These are phyloP conservation scores for Macrolepiota fuliginosa DNA, from an alignment of 768 basidiomycete genomes.

Conservation along the genomic window DNA sequence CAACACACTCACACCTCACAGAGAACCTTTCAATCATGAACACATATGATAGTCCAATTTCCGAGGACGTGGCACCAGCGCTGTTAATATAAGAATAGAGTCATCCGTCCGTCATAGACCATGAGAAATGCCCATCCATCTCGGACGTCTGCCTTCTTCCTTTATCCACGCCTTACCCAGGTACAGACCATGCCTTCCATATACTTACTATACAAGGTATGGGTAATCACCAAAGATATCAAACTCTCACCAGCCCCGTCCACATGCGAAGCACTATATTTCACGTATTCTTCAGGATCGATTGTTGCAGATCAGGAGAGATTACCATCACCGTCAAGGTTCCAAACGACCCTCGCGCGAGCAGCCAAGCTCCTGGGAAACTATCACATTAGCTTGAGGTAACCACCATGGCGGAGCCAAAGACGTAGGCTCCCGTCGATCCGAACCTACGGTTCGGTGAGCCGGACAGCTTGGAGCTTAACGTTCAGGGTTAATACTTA, in stretches of 20 bases:
- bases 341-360: neutral
- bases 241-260: neutral
- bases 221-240: neutral
- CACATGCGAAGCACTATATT: neutral
- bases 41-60: neutral
- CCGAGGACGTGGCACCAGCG: neutral
- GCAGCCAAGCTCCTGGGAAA: slow-evolving; percentile 4
- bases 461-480: neutral
- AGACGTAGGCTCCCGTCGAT: neutral
- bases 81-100: neutral
- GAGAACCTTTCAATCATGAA: neutral
- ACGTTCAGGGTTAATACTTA: too few species aligned
- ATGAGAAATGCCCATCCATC: neutral
- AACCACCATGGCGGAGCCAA: neutral
- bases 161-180: slow-evolving; percentile 5
- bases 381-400: neutral
- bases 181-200: neutral
- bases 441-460: neutral
- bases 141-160: neutral
- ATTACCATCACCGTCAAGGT: neutral
- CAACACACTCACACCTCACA: neutral
- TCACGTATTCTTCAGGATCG: neutral
- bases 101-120: neutral
- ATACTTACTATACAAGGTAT: neutral
- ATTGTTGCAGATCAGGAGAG: neutral